phyloP scores from a whole-genome alignment of 139 green algal species.

The Asterochloris sp. region DNA sequence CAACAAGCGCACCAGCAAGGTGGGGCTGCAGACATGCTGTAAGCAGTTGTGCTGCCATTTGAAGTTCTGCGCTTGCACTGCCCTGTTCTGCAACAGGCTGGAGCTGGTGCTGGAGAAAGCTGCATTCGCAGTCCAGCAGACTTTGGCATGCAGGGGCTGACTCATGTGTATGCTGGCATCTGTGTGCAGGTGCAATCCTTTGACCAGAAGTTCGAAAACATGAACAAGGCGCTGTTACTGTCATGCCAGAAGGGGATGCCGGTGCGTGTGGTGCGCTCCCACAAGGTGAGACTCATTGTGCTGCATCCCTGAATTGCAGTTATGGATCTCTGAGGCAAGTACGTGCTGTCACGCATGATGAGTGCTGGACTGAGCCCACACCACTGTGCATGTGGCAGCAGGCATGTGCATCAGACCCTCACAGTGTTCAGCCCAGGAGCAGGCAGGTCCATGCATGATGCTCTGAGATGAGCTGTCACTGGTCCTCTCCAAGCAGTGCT shows the following conservation, averaged over 20 bases:
- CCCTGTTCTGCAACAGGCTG: not conserved
- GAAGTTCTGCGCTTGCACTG: not conserved
- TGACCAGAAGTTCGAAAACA: conserved; percentile 85
- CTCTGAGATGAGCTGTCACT: too few species aligned
- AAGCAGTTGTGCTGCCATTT: not conserved
- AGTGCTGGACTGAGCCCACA: too few species aligned
- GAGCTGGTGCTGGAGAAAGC: not conserved
- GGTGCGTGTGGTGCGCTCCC: conserved; percentile 86
- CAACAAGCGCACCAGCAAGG: conserved; percentile 96
- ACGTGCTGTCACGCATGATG: too few species aligned
- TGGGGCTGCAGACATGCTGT: conserved; percentile 9
- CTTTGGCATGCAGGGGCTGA: not conserved
- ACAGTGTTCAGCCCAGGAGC: too few species aligned
- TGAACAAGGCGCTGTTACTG: conserved; percentile 86
- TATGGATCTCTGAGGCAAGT: too few species aligned
- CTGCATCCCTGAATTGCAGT: too few species aligned
- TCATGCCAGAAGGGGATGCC: conserved; percentile 84
- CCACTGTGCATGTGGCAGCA: too few species aligned
- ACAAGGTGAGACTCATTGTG: conserved; percentile 36
- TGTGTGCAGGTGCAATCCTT: conserved; percentile 56
- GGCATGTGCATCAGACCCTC: too few species aligned
- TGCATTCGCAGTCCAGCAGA: not conserved
- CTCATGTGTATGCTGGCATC: not conserved
- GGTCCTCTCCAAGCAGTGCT: too few species aligned
- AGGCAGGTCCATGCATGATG: too few species aligned